Evolutionary conservation across 139 green algal species (phyloP).

Genomic region (Pseudopediastrum boryanum): DNA sequence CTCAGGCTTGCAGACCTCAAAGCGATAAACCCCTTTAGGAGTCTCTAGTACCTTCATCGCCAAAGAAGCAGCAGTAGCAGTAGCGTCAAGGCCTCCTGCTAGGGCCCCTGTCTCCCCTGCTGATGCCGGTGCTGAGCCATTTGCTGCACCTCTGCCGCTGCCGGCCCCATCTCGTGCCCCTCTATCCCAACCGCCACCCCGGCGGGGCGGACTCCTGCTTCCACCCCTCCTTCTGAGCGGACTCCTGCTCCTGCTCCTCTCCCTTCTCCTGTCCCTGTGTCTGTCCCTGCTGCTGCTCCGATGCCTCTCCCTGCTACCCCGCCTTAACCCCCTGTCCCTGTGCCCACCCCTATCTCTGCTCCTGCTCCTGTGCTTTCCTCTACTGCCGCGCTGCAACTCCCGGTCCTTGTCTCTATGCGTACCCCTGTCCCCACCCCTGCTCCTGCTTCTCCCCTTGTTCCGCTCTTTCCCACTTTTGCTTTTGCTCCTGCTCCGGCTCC

Average conservation of each 20-base stretch:
- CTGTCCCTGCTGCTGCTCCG: not conserved
- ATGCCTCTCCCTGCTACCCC: no score
- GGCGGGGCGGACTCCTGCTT: not conserved
- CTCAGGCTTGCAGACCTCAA: conserved; percentile 58
- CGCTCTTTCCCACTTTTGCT: conserved; percentile 5
- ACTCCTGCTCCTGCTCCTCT: conserved; percentile 18
- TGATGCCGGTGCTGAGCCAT: conserved; percentile 12
- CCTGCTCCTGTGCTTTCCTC: not conserved
- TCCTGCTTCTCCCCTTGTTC: not conserved
- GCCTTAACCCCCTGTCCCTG: no score
- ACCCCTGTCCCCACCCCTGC: conserved; percentile 5
- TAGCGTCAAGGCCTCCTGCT: conserved; percentile 22
- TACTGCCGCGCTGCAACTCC: conserved; percentile 22
- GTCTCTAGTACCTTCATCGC: no score
- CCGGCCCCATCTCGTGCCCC: no score
- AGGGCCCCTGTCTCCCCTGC: conserved; percentile 34
- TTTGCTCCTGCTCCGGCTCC: not conserved
- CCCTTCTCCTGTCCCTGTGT: conserved; percentile 14
- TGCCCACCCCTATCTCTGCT: no score
- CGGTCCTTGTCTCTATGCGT: not conserved
- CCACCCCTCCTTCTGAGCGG: not conserved
- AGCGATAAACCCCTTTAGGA: no score
- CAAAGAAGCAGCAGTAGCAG: not conserved
- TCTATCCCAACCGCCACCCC: no score
- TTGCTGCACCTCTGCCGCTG: conserved; percentile 18